phyloP scores from a whole-genome alignment of 1,284 basidiomycete genomes.

The Tylopilus sp. region DNA sequence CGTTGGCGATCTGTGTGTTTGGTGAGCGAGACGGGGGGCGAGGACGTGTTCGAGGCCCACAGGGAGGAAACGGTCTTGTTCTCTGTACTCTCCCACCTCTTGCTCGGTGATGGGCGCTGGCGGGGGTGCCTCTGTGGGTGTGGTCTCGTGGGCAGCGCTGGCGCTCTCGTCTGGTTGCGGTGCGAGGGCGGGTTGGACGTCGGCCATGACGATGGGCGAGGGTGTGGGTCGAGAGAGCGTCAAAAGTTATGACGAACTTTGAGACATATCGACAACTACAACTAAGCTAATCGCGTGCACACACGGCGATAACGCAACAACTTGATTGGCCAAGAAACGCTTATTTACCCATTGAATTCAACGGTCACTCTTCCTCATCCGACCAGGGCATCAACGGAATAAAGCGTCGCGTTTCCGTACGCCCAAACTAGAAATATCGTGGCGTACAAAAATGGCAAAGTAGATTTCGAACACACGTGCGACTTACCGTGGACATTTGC shows the following conservation, averaged over 20 bases:
- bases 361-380: constrained; percentile 27
- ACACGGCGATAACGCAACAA: too few species aligned
- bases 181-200: constrained; percentile 54
- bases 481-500: constrained; percentile 29
- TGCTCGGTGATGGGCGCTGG: constrained; percentile 80
- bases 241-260: too few species aligned
- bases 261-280: background rate
- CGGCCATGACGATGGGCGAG: constrained; percentile 48
- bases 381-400: constrained; percentile 30
- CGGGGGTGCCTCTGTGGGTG: constrained; percentile 47
- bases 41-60: constrained; percentile 40
- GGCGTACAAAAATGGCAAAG: background rate
- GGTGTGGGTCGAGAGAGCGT: too few species aligned
- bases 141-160: constrained; percentile 35
- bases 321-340: constrained; percentile 3
- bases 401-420: constrained; percentile 28
- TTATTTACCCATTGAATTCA: constrained; percentile 19
- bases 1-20: constrained; percentile 84
- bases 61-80: constrained; percentile 88
- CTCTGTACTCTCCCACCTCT: constrained; percentile 87
- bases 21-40: background rate
- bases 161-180: constrained; percentile 48
- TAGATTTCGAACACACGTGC: background rate
- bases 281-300: background rate
- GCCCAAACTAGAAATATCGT: constrained; percentile 20